phyloP scores from a whole-genome alignment of 345 rosid species.

The Bruguiera parviflora region DNA sequence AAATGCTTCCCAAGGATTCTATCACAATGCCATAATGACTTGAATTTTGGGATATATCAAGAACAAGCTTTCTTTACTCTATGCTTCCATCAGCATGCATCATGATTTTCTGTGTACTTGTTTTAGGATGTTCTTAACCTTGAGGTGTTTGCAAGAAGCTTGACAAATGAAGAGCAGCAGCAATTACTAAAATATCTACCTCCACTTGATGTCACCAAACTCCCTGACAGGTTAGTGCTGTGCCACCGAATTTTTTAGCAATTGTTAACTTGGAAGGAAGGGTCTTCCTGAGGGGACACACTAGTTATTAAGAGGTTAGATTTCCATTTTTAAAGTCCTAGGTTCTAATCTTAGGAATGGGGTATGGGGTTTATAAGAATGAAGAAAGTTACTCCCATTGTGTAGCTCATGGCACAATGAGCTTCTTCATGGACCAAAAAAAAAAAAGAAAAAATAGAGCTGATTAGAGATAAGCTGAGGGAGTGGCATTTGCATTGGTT shows the following conservation, averaged over 20 bases:
- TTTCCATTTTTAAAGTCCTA: too few relatives aligned
- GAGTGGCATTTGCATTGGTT: too few relatives aligned
- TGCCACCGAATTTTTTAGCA: background rate
- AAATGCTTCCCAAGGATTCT: background rate
- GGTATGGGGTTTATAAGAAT: too few relatives aligned
- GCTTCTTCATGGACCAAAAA: too few relatives aligned
- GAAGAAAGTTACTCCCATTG: too few relatives aligned
- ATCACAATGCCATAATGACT: background rate
- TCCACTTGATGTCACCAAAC: constrained; percentile 49
- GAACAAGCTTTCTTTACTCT: background rate
- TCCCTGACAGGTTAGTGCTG: constrained; percentile 58
- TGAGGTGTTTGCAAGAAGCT: constrained; percentile 59
- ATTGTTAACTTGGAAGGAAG: background rate
- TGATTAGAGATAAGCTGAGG: too few relatives aligned
- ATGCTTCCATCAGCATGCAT: background rate
- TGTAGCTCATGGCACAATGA: too few relatives aligned
- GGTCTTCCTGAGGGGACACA: too few relatives aligned
- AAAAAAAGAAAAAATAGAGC: too few relatives aligned
- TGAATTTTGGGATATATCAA: background rate
- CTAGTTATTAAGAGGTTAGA: too few relatives aligned
- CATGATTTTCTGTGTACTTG: constrained; percentile 13
- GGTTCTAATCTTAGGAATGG: too few relatives aligned
- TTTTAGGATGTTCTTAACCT: constrained; percentile 76
- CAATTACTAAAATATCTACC: constrained; percentile 68
- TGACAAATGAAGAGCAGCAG: constrained; percentile 79